Evolutionary conservation across 257 asterid genomes (phyloP).

Genomic region (Primulina tabacum): DNA sequence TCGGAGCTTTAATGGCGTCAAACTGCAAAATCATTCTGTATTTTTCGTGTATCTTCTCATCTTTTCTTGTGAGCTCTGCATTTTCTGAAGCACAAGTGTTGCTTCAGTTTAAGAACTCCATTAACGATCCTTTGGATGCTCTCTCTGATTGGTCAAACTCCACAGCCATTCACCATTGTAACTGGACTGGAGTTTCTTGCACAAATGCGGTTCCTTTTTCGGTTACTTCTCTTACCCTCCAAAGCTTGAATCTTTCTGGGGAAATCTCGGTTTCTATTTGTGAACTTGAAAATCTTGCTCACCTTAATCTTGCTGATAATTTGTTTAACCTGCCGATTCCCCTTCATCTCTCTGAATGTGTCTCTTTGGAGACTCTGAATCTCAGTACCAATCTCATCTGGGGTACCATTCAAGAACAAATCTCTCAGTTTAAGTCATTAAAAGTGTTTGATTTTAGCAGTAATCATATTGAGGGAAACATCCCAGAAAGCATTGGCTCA

Average conservation of each 20-base stretch:
- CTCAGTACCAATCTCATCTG: constrained; percentile 73
- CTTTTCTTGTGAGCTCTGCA: constrained; percentile 36
- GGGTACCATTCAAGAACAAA: constrained; percentile 82
- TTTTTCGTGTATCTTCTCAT: constrained; percentile 38
- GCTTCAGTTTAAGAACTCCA: constrained; percentile 67
- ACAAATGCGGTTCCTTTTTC: constrained; percentile 30
- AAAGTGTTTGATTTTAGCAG: constrained; percentile 61
- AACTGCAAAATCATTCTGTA: constrained; percentile 34
- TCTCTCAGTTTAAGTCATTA: constrained; percentile 54
- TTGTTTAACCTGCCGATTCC: constrained; percentile 75
- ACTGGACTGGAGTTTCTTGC: constrained; percentile 88
- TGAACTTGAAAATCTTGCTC: constrained; percentile 44
- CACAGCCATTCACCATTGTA: constrained; percentile 53
- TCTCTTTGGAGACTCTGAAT: constrained; percentile 49
- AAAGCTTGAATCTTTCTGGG: constrained; percentile 73
- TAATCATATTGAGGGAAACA: constrained; percentile 69
- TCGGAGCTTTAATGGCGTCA: constrained; percentile 52
- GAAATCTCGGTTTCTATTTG: constrained; percentile 70
- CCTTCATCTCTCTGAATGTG: constrained; percentile 66
- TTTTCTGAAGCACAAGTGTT: constrained; percentile 57
- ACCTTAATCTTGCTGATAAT: constrained; percentile 68
- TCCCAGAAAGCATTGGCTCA: constrained; percentile 66
- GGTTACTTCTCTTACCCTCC: constrained; percentile 57
- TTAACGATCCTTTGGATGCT: constrained; percentile 52
- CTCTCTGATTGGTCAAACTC: constrained; percentile 64